Conservation (phyloP, 2,329 filamentous ascomycete genomes). For the Ascochyta lentis region DNA sequence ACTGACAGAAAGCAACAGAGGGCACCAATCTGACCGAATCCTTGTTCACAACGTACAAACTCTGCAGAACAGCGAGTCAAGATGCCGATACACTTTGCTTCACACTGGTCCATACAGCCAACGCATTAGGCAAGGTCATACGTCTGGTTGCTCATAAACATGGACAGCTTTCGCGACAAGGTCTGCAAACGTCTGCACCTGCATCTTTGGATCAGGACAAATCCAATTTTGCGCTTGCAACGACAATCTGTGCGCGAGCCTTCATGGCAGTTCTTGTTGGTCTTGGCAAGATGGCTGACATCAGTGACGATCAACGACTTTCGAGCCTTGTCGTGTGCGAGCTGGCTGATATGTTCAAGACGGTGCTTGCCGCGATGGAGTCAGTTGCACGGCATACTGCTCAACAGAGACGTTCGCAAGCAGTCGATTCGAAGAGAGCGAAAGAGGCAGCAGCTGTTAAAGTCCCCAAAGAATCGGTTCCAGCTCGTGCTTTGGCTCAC, state of each 20-base stretch:
- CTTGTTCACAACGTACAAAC: slow-evolving; percentile 39
- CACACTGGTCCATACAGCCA: slow-evolving; percentile 31
- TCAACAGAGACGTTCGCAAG: background rate
- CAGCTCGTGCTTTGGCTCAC: slow-evolving; percentile 39
- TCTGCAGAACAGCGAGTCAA: slow-evolving; percentile 27
- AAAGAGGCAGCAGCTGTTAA: slow-evolving; percentile 12
- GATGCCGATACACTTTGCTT: slow-evolving; percentile 32
- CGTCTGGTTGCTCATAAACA: slow-evolving; percentile 27
- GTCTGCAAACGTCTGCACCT: slow-evolving; percentile 9
- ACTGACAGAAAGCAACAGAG: slow-evolving; percentile 25
- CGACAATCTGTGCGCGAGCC: slow-evolving; percentile 39
- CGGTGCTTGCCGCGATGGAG: slow-evolving; percentile 42
- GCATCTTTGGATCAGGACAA: slow-evolving; percentile 31
- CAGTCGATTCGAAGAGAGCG: slow-evolving; percentile 11
- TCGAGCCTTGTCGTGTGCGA: slow-evolving; percentile 39
- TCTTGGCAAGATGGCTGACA: slow-evolving; percentile 28
- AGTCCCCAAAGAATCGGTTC: slow-evolving; percentile 29
- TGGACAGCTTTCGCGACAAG: slow-evolving; percentile 25
- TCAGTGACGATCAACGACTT: slow-evolving; percentile 20
- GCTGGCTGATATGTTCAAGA: slow-evolving; percentile 48
- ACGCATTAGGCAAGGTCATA: slow-evolving; percentile 35
- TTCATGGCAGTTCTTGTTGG: slow-evolving; percentile 45
- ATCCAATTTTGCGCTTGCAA: slow-evolving; percentile 33
- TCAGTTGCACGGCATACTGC: slow-evolving; percentile 33
- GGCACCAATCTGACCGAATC: slow-evolving; percentile 32